Percentiles rank a stretch among this genome's conserved stretches.
Evolutionary conservation across 2,329 filamentous ascomycete species (phyloP).

Genomic region (Metarhizium guizhouense): DNA sequence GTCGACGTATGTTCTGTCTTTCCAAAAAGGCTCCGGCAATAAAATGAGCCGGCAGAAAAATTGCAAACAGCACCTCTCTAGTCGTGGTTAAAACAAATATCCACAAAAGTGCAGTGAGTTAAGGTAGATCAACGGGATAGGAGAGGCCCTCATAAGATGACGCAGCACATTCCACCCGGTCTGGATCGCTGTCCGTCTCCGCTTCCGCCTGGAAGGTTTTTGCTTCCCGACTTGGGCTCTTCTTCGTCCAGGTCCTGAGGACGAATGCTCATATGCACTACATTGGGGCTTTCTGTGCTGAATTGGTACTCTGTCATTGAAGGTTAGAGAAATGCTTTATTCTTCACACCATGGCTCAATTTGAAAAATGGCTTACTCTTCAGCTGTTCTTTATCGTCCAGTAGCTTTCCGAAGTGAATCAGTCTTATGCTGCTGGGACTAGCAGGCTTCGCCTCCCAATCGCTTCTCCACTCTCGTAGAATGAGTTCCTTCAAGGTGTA

Average conservation of each 20-base stretch:
- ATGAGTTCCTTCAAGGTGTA: constrained; percentile 94
- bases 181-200: constrained; percentile 32
- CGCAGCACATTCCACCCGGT: constrained; percentile 35
- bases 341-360: neutral
- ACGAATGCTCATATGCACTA: constrained; percentile 91
- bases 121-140: neutral
- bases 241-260: constrained; percentile 81
- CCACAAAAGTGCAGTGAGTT: neutral
- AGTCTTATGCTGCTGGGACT: constrained; percentile 84
- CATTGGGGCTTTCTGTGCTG: constrained; percentile 64
- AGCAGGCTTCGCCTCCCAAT: constrained; percentile 81
- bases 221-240: constrained; percentile 60
- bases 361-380: constrained; percentile 53
- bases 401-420: constrained; percentile 83
- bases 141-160: constrained; percentile 35
- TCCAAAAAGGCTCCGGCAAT: neutral
- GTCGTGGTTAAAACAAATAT: neutral
- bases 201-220: constrained; percentile 30
- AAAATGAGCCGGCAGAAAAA: neutral
- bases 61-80: neutral
- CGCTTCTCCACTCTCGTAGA: constrained; percentile 81
- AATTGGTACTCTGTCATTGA: constrained; percentile 62
- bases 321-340: constrained; percentile 2
- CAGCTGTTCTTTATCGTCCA: constrained; percentile 79
- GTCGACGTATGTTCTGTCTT: neutral